Evolutionary conservation across 768 basidiomycete genomes (phyloP).

Genomic region (Mycena olivaceomarginata): DNA sequence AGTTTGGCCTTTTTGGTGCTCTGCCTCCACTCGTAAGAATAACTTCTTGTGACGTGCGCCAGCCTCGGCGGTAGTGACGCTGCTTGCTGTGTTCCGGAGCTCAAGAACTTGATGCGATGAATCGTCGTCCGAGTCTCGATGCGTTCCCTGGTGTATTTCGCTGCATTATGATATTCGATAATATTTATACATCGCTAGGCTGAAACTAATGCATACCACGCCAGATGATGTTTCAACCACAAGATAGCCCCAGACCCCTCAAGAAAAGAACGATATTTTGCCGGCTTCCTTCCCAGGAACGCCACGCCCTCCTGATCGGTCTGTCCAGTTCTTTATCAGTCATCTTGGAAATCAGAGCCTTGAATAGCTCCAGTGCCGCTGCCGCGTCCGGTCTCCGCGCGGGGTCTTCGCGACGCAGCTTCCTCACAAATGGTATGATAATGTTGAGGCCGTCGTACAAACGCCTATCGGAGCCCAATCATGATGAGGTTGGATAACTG

Average conservation of each 20-base stretch:
- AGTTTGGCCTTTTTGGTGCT: too few species aligned
- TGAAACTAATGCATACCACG: neutral
- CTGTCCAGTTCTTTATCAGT: constrained; percentile 2
- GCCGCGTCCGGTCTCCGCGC: constrained; percentile 6
- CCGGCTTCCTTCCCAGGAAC: constrained; percentile 6
- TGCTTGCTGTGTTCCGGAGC: too few species aligned
- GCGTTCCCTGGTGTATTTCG: neutral
- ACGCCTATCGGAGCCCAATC: neutral
- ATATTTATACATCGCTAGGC: neutral
- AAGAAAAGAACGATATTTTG: neutral
- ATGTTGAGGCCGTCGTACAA: constrained; percentile 2
- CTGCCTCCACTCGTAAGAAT: too few species aligned
- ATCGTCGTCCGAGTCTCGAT: neutral
- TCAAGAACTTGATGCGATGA: neutral
- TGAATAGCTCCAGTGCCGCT: neutral
- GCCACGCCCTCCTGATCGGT: neutral
- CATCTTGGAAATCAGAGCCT: neutral
- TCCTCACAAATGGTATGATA: constrained; percentile 2
- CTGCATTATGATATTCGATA: neutral
- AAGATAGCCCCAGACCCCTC: neutral
- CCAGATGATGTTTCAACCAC: neutral
- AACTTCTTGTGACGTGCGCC: too few species aligned
- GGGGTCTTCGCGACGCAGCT: neutral
- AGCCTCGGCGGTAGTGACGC: too few species aligned
- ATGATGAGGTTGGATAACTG: constrained; percentile 7